Percentiles rank a stretch among this genome's conserved stretches.
phyloP scores from a whole-genome alignment of 805 yeast species.

The Candida yuanshanica region DNA sequence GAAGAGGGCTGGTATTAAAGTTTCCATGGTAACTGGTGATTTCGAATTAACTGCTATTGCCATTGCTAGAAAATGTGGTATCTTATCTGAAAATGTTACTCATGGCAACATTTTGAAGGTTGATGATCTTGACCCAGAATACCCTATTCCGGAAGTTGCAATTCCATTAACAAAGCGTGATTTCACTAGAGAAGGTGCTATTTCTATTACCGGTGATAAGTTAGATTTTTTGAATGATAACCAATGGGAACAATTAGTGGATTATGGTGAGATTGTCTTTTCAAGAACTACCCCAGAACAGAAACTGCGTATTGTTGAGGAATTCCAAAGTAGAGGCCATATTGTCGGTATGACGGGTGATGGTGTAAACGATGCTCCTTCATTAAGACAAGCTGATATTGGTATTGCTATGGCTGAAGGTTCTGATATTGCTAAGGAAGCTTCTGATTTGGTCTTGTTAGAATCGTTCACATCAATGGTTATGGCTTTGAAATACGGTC shows the following conservation, averaged over 20 bases:
- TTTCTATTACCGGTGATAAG: slow-evolving; percentile 31
- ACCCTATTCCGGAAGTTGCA: slow-evolving; percentile 5
- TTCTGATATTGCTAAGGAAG: slow-evolving; percentile 23
- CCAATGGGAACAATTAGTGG: slow-evolving; percentile 37
- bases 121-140: slow-evolving; percentile 16
- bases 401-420: slow-evolving; percentile 66
- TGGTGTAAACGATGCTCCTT: slow-evolving; percentile 88
- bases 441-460: slow-evolving; percentile 20
- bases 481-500: slow-evolving; percentile 36
- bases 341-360: slow-evolving; percentile 92
- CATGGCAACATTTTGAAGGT: slow-evolving; percentile 13
- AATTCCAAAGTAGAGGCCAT: slow-evolving; percentile 57
- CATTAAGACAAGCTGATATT: slow-evolving; percentile 75
- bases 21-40: slow-evolving; percentile 48
- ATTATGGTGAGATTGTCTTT: slow-evolving; percentile 35
- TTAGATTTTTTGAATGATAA: slow-evolving; percentile 28
- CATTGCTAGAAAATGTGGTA: slow-evolving; percentile 41
- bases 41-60: slow-evolving; percentile 46
- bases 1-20: slow-evolving; percentile 35
- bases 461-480: slow-evolving; percentile 27
- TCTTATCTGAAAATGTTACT: slow-evolving; percentile 18
- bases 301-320: slow-evolving; percentile 42
- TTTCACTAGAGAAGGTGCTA: slow-evolving; percentile 20
- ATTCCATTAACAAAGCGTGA: slow-evolving; percentile 10
- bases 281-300: slow-evolving; percentile 40